Conservation (phyloP, 2,329 filamentous ascomycete species). For the Epichloe brachyelytri region DNA sequence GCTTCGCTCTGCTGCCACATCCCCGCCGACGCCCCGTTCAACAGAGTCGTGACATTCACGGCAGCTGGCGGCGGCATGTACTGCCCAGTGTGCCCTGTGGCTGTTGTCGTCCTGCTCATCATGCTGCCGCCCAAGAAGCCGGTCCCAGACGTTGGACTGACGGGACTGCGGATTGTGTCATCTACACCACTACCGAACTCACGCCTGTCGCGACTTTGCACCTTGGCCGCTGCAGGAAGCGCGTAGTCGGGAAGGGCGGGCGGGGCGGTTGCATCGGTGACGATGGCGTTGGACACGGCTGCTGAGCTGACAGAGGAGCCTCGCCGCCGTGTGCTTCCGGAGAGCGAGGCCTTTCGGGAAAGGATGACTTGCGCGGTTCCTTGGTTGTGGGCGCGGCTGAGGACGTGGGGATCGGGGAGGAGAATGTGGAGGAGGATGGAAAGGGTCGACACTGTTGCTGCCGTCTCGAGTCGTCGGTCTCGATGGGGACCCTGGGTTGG, state of each 20-base stretch:
- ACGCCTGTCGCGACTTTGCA: slow-evolving; percentile 16
- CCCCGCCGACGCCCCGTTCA: slow-evolving; percentile 6
- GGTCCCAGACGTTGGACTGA: slow-evolving; percentile 9
- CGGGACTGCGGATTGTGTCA: slow-evolving; percentile 7
- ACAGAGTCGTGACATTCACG: slow-evolving; percentile 1
- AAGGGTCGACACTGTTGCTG: slow-evolving; percentile 10
- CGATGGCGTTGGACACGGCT: slow-evolving; percentile 25
- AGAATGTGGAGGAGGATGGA: slow-evolving; percentile 5
- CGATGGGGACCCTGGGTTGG: slow-evolving; percentile 14
- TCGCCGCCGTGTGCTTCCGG: slow-evolving; percentile 30
- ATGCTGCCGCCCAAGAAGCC: slow-evolving; percentile 1
- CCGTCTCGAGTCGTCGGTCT: slow-evolving; percentile 26
- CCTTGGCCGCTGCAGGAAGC: slow-evolving; percentile 34
- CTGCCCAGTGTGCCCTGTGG: slow-evolving; percentile 4
- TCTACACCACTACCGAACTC: slow-evolving; percentile 3
- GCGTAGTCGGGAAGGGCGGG: slow-evolving; percentile 43
- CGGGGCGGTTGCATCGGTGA: slow-evolving; percentile 34
- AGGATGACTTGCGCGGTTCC: slow-evolving; percentile 36
- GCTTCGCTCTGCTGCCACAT: slow-evolving; percentile 32
- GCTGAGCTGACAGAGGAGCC: slow-evolving; percentile 20
- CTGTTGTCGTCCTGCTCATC: slow-evolving; percentile 6
- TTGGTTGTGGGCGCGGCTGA: slow-evolving; percentile 13
- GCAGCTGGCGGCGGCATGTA: slow-evolving; percentile 11
- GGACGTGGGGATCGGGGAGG: slow-evolving; percentile 9
- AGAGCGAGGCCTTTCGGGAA: slow-evolving; percentile 41